These are phyloP conservation scores for Phycomyces blakesleeanus DNA, from an alignment of 192 early-diverging fungal genomes.

Conservation along the genomic window DNA sequence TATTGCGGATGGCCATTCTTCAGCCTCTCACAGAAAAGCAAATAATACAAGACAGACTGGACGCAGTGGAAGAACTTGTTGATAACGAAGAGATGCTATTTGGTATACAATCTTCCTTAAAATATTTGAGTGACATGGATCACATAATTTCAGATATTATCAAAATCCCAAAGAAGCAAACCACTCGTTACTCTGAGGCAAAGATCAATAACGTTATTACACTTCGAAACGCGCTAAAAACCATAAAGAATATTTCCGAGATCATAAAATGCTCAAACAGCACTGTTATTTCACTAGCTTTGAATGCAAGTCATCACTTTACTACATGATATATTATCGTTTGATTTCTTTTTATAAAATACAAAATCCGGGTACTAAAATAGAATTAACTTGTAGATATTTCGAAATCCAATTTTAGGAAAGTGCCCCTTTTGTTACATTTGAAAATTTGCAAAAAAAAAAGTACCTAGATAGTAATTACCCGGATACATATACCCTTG, in stretches of 20 bases:
- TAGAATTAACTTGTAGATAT: constrained; percentile 39
- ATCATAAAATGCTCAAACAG: not conserved
- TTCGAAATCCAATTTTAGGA: not conserved
- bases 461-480: no score
- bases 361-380: not conserved
- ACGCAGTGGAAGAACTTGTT: constrained; percentile 56
- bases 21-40: constrained; percentile 60
- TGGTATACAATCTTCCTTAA: constrained; percentile 42
- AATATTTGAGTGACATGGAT: constrained; percentile 51
- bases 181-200: constrained; percentile 55
- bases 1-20: constrained; percentile 73
- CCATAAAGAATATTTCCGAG: constrained; percentile 24
- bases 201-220: constrained; percentile 65
- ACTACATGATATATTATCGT: not conserved
- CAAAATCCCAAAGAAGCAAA: constrained; percentile 43
- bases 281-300: not conserved
- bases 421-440: not conserved
- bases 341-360: constrained; percentile 16
- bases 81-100: constrained; percentile 47
- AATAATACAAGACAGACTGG: constrained; percentile 52
- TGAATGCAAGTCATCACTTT: not conserved
- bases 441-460: no score
- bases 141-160: constrained; percentile 49
- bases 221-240: constrained; percentile 64
- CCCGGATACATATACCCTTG: no score